Base-by-base conservation (phyloP, 352 stramenopile genomes). In the Phytopythium vexans region DNA sequence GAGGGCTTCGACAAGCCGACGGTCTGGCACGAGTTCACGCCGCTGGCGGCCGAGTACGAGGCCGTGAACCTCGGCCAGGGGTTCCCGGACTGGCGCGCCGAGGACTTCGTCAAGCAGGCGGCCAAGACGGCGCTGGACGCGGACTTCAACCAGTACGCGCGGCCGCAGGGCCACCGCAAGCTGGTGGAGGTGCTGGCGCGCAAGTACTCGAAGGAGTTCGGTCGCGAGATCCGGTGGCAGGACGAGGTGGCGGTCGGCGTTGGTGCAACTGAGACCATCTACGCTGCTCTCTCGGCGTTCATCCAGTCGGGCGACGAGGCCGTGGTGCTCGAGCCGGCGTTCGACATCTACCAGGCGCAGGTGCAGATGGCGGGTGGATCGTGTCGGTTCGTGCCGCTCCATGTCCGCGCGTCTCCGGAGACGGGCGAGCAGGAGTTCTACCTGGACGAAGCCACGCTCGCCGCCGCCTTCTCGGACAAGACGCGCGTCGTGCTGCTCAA, bases 401-500 rank as follows among this genome's bases (percentile, higher is more conserved):
- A 83, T 12, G 73, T 88, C 33, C 67, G 62, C 38, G 64, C 41
- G 3, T 67, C 46, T 1, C 45, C 59, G 4, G 48, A 49, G 8
- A 63, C 64, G 0, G 71, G 70, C 10, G 64, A 66, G 33, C 89
- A 84, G 35, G 76, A 80, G 55, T 90, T 92, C 39, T 72, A 87
- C 38, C 67, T 99, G 16, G 92, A 99, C 58, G 73, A 91, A 35
- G 55, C 74, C 1, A 86, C 84, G 31, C 74, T 98, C 34, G 77
- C 95, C 21, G 67, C 62, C 4, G 82, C 82, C 7, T 96, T 99
- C 55, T 95, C 92, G 9, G 68, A 82, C 8, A 89, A 90, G 60
- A 99, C 97, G n/a, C 85, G 94, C 38, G 82, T 94, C 0, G 84
- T 99, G 46, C 74, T 99, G 31, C 75, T 99, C 27, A 99, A 99